Percentiles rank a stretch among this genome's conserved stretches.
These are phyloP conservation scores for Rhodomyrtus tomentosa DNA, from an alignment of 345 rosid species.

Conservation along the genomic window DNA sequence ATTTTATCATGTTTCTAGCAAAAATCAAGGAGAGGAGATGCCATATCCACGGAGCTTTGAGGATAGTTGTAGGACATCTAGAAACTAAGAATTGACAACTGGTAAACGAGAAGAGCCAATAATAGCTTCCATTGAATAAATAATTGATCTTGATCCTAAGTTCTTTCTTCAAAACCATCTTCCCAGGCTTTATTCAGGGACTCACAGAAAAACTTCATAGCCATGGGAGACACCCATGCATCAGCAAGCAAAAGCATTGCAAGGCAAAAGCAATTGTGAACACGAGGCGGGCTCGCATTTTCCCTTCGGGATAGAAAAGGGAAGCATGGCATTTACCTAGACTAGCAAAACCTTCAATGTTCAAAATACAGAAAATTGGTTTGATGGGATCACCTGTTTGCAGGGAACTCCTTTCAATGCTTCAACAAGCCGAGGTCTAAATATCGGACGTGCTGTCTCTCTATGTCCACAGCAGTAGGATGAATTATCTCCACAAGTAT, in stretches of 20 bases:
- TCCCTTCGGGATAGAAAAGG: neutral
- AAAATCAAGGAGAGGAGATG: neutral
- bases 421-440: conserved; percentile 79
- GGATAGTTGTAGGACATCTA: neutral
- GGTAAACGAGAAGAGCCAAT: neutral
- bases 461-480: conserved; percentile 81
- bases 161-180: neutral
- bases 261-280: neutral
- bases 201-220: neutral
- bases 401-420: conserved; percentile 70
- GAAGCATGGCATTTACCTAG: neutral
- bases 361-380: neutral
- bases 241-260: neutral
- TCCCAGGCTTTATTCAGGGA: neutral
- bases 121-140: neutral
- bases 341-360: neutral
- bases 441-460: conserved; percentile 68
- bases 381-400: conserved; percentile 47
- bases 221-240: neutral
- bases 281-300: neutral
- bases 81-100: neutral
- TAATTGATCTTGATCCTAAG: neutral
- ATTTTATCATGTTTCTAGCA: neutral
- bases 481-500: conserved; percentile 93
- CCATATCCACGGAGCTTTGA: neutral